phyloP scores from a whole-genome alignment of 768 basidiomycete genomes.

The Termitomyces titanicus region DNA sequence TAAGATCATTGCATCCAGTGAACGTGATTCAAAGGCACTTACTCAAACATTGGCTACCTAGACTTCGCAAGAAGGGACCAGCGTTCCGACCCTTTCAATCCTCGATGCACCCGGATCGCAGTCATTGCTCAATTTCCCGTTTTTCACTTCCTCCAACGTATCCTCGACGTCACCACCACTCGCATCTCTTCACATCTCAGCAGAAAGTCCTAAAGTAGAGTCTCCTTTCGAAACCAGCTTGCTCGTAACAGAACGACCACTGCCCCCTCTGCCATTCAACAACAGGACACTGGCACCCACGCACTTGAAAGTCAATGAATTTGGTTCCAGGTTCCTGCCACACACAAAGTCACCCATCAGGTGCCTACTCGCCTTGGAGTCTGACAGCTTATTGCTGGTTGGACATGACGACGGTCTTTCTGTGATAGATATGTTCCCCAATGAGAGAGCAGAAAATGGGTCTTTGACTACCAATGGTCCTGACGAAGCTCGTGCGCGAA shows the following conservation, averaged over 20 bases:
- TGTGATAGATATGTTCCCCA: constrained; percentile 78
- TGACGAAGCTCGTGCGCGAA: constrained; percentile 60
- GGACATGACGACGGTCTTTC: constrained; percentile 79
- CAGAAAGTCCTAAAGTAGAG: too few species aligned
- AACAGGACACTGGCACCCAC: constrained; percentile 52
- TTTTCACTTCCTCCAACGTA: too few species aligned
- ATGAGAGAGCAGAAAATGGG: constrained; percentile 57
- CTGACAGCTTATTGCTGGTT: constrained; percentile 61
- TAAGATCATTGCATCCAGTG: too few species aligned
- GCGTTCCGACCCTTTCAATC: too few species aligned
- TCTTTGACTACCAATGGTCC: constrained; percentile 53
- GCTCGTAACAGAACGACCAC: constrained; percentile 13
- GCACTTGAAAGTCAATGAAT: constrained; percentile 66
- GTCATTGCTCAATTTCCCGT: too few species aligned
- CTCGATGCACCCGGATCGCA: too few species aligned
- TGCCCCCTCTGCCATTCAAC: constrained; percentile 38
- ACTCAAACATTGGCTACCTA: too few species aligned
- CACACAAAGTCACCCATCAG: constrained; percentile 72
- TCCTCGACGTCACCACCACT: too few species aligned
- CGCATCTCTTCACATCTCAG: too few species aligned
- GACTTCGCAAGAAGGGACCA: too few species aligned
- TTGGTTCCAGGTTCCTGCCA: constrained; percentile 83
- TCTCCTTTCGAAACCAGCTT: neutral
- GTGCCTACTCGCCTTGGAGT: constrained; percentile 65
- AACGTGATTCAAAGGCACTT: too few species aligned